Evolutionary conservation across 2,329 filamentous ascomycete species (phyloP).

Genomic region (Penicillium sp.): DNA sequence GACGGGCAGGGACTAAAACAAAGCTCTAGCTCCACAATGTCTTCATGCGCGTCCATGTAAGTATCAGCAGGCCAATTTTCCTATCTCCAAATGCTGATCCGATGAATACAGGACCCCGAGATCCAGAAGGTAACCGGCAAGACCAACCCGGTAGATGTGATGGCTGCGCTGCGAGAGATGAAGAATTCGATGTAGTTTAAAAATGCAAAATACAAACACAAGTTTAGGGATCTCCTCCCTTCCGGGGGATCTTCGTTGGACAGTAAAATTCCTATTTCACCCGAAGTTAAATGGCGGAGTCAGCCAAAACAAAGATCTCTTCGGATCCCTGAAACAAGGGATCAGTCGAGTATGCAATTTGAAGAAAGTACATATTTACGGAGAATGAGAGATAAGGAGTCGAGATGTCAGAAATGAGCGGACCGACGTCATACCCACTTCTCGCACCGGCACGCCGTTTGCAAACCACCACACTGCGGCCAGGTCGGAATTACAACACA

Average conservation of each 20-base stretch:
- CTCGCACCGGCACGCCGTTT: conserved; percentile 4
- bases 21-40: conserved; percentile 78
- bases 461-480: conserved; percentile 12
- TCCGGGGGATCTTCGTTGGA: conserved; percentile 9
- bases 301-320: not conserved
- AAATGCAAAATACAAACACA: conserved; percentile 2
- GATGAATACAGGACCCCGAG: conserved; percentile 63
- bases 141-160: conserved; percentile 76
- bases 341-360: not conserved
- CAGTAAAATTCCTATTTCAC: not conserved
- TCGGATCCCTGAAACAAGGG: not conserved
- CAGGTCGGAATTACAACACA: conserved; percentile 1
- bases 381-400: not conserved
- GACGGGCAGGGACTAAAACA: not conserved
- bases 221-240: not conserved
- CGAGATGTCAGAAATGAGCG: not conserved
- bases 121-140: conserved; percentile 82
- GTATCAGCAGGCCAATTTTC: conserved; percentile 27
- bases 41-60: conserved; percentile 84
- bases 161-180: conserved; percentile 82
- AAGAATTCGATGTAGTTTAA: conserved; percentile 58
- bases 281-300: not conserved
- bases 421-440: conserved; percentile 31
- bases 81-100: conserved; percentile 9
- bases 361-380: not conserved